phyloP scores from a whole-genome alignment of 2,329 filamentous ascomycete genomes.

The Ophiostoma piceae region DNA sequence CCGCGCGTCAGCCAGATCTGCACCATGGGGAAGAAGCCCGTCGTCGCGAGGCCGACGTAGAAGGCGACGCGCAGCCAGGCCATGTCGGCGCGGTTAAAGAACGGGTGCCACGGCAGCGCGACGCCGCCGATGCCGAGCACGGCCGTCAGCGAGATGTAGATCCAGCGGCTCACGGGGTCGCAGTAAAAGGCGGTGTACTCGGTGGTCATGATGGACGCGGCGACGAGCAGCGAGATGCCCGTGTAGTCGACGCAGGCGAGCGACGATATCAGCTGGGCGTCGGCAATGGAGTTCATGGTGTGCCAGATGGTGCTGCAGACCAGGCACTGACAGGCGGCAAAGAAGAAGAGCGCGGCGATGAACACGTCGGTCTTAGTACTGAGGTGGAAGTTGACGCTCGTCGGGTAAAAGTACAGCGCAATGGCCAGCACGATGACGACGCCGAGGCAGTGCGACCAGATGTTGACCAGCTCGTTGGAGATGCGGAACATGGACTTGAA shows the following conservation, averaged over 20 bases:
- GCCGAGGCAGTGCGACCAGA: slow-evolving; percentile 92
- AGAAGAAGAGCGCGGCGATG: slow-evolving; percentile 91
- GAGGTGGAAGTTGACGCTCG: slow-evolving; percentile 75
- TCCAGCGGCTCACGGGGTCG: slow-evolving; percentile 79
- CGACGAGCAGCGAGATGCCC: slow-evolving; percentile 89
- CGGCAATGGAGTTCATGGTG: slow-evolving; percentile 95
- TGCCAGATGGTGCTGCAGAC: slow-evolving; percentile 97
- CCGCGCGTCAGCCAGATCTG: slow-evolving; percentile 78
- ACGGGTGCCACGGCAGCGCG: slow-evolving; percentile 91
- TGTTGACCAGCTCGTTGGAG: slow-evolving; percentile 94
- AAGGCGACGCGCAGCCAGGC: slow-evolving; percentile 89
- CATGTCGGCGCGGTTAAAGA: slow-evolving; percentile 89
- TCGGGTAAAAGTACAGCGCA: slow-evolving; percentile 94
- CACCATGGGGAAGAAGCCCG: slow-evolving; percentile 81
- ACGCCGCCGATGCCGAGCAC: slow-evolving; percentile 79
- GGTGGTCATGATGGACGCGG: slow-evolving; percentile 94
- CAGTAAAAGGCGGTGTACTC: slow-evolving; percentile 99
- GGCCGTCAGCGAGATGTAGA: slow-evolving; percentile 78
- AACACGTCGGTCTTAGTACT: slow-evolving; percentile 85
- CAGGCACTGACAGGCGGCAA: slow-evolving; percentile 89
- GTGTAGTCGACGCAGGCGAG: slow-evolving; percentile 99
- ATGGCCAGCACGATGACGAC: slow-evolving; percentile 81
- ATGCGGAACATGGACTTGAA: slow-evolving; percentile 75
- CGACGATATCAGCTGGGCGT: slow-evolving; percentile 81
- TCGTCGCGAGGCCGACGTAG: slow-evolving; percentile 79